A percentile compares a stretch with the other conserved stretches of the same genome.
These are phyloP conservation scores for Sporothrix schenckii DNA, from an alignment of 2,329 filamentous ascomycete genomes.

Conservation along the genomic window DNA sequence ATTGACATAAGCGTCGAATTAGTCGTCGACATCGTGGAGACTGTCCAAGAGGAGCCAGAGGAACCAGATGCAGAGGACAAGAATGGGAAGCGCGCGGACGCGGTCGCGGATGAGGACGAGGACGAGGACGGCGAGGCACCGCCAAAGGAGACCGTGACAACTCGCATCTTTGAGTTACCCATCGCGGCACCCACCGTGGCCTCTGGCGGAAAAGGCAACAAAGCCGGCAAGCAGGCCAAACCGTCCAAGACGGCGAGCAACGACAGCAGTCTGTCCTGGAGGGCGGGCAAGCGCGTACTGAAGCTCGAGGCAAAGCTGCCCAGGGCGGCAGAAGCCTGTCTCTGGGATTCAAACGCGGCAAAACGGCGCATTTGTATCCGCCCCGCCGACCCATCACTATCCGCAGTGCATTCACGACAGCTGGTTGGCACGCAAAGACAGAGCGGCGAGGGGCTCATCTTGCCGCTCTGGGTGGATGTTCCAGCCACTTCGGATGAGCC, in stretches of 20 bases:
- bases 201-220: background rate
- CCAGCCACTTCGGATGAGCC: constrained; percentile 28
- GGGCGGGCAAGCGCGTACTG: constrained; percentile 44
- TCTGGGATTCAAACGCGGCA: constrained; percentile 9
- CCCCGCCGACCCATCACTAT: constrained; percentile 34
- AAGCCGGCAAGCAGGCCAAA: constrained; percentile 6
- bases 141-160: background rate
- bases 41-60: background rate
- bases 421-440: constrained; percentile 35
- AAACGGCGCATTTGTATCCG: constrained; percentile 38
- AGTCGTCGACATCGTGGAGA: constrained; percentile 32
- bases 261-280: constrained; percentile 38
- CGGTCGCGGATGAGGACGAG: background rate
- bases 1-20: constrained; percentile 48
- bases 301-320: constrained; percentile 44
- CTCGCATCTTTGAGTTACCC: constrained; percentile 23
- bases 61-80: background rate
- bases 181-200: background rate
- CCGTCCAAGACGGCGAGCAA: background rate
- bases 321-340: background rate
- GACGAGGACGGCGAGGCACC: background rate
- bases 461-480: constrained; percentile 50
- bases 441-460: constrained; percentile 45
- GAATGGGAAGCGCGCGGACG: background rate
- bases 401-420: constrained; percentile 36